A percentile compares a stretch with the other conserved stretches of the same genome.
These are phyloP conservation scores for Rhizopus arrhizus DNA, from an alignment of 371 early-diverging fungal species.

Conservation along the genomic window DNA sequence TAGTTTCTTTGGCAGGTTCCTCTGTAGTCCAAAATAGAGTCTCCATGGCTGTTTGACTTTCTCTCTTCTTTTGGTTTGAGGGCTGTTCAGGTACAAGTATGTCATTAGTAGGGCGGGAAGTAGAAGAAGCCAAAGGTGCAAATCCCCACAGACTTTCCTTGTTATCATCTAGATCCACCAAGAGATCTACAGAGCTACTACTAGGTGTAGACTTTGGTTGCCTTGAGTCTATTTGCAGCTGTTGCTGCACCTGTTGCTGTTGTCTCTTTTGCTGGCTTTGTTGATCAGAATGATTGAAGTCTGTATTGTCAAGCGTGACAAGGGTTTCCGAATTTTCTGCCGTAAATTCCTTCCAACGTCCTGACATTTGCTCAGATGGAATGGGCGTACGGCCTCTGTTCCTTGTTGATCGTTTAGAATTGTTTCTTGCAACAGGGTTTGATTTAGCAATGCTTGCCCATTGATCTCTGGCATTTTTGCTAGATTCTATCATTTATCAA, in stretches of 20 bases:
- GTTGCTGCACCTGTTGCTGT: not conserved
- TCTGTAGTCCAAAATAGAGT: not conserved
- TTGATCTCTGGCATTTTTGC: slow-evolving; percentile 2
- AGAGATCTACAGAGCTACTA: not conserved
- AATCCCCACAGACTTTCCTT: not conserved
- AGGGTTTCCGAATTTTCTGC: not conserved
- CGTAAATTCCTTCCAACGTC: not conserved
- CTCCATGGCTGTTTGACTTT: not conserved
- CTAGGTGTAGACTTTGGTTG: not conserved
- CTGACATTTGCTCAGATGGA: not conserved
- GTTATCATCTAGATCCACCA: slow-evolving; percentile 1
- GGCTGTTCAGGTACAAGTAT: not conserved
- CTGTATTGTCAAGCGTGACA: not conserved
- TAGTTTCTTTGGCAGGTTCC: not conserved
- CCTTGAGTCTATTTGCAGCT: not conserved
- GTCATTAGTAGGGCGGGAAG: not conserved
- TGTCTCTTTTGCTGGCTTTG: not conserved
- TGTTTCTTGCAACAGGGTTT: not conserved
- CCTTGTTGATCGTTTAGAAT: not conserved
- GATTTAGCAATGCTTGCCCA: not conserved
- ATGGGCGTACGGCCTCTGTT: not conserved
- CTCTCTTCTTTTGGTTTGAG: not conserved
- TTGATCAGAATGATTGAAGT: not conserved
- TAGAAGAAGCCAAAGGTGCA: not conserved
- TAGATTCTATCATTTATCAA: not conserved